A percentile compares a stretch with the other conserved stretches of the same genome.
Evolutionary conservation across 306 rosid genomes (phyloP).

Genomic region (Malus sieversii): DNA sequence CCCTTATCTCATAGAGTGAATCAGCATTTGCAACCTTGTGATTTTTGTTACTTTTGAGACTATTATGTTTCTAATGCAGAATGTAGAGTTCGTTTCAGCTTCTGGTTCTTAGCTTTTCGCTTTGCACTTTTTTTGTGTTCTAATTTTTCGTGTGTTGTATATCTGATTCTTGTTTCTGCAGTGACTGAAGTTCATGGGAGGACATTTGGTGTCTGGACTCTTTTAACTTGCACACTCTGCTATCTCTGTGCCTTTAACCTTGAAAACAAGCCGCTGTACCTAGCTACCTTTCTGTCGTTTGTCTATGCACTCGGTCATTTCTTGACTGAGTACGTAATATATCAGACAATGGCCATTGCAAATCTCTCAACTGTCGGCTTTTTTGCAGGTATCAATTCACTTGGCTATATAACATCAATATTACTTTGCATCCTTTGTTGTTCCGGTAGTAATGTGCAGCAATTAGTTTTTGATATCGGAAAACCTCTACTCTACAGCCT

Average conservation of each 20-base stretch:
- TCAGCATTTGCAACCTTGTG: neutral
- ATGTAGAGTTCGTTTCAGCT: neutral
- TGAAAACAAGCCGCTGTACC: conserved; percentile 77
- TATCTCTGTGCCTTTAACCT: conserved; percentile 87
- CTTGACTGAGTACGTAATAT: conserved; percentile 65
- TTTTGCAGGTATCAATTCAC: conserved; percentile 66
- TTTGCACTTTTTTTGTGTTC: neutral
- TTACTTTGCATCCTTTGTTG: neutral
- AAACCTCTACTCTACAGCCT: too few relatives aligned
- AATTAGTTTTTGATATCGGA: neutral
- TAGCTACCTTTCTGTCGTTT: conserved; percentile 75
- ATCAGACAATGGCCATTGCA: conserved; percentile 64
- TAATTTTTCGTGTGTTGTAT: neutral
- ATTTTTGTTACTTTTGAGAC: neutral
- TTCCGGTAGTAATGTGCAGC: too few relatives aligned
- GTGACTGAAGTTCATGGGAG: conserved; percentile 99
- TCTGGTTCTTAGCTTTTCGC: neutral
- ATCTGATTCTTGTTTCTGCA: neutral
- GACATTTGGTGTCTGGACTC: conserved; percentile 91
- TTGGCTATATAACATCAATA: conserved; percentile 8
- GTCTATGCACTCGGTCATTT: conserved; percentile 90
- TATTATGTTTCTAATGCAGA: neutral
- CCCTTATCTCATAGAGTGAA: neutral
- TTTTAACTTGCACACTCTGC: conserved; percentile 92
- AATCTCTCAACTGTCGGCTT: conserved; percentile 74